Evolutionary conservation across 257 asterid genomes (phyloP), one percentile per base, ranked within the genome.

Genomic region (Oldenlandia corymbosa): DNA sequence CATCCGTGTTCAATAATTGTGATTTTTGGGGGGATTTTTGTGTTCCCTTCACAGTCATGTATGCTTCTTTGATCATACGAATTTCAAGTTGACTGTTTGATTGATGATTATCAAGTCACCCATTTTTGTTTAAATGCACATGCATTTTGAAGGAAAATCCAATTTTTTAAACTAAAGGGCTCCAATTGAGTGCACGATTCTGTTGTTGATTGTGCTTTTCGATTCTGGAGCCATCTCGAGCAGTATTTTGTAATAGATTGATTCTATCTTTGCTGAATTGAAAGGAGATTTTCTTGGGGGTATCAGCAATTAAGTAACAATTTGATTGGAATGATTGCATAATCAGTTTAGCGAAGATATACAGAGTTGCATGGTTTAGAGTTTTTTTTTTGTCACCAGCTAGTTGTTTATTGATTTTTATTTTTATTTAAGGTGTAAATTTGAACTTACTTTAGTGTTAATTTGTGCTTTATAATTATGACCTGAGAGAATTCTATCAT

Each of bases 371-470:
- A 26, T 31, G 58, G 18, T 28, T 10, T 67, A 48, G 60, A 56
- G n/a, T n/a, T n/a, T n/a, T 45, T 46, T 37, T 21, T 13, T 67
- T 13, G 21, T 11, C 11, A 23, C 52, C 5, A 36, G 18, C 18
- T 60, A 60, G 13, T 28, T 68, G 3, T 41, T 45, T 30, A 39
- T 67, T 31, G 37, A 30, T 57, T 18, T 51, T 31, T 45, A 43
- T 55, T 34, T 34, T 34, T 34, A 4, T 46, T n/a, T 47, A 9
- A 49, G 34, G 20, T 18, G 30, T 5, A 58, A 21, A 24, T 63
- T 12, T 46, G 50, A 60, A 59, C 67, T 26, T 50, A 21, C 36
- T 11, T 59, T 13, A 12, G 13, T 20, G 17, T 46, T 54, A 18
- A 13, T 18, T 26, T 50, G 18, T 16, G 1, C n/a, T 23, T 7